These are phyloP conservation scores for Tricladium varicosporioides DNA, from an alignment of 2,329 filamentous ascomycete species.

Conservation along the genomic window DNA sequence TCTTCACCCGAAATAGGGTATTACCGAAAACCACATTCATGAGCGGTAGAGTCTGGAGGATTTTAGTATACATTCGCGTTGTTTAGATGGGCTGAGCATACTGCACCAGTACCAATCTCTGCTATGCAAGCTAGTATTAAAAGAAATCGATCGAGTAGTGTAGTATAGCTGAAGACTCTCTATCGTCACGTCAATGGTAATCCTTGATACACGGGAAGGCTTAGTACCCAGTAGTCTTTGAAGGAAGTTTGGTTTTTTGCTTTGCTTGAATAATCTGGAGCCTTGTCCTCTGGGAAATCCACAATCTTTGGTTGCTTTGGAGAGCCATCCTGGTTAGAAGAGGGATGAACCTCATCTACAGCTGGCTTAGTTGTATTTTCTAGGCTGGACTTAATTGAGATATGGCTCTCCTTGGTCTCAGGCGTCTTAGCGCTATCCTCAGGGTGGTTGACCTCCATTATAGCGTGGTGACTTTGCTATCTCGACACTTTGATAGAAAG, in stretches of 20 bases:
- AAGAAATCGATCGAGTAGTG: constrained; percentile 22
- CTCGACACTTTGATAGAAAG: neutral
- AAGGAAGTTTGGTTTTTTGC: constrained; percentile 24
- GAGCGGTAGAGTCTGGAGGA: constrained; percentile 49
- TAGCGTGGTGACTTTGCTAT: neutral
- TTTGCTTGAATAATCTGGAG: constrained; percentile 28
- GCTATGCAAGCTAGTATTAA: constrained; percentile 20
- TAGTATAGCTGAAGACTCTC: constrained; percentile 31
- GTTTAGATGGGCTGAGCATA: constrained; percentile 8
- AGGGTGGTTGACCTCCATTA: neutral
- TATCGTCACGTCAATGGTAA: constrained; percentile 5
- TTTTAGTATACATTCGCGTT: constrained; percentile 7
- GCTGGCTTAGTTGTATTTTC: neutral
- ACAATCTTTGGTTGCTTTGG: neutral
- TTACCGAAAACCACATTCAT: constrained; percentile 60
- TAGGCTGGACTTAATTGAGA: neutral
- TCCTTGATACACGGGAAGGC: neutral
- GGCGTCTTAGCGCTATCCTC: neutral
- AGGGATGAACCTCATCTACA: neutral
- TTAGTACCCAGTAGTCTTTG: constrained; percentile 24
- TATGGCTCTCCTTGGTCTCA: neutral
- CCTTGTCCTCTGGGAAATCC: constrained; percentile 1
- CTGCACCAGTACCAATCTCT: constrained; percentile 27
- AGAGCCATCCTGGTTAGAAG: neutral
- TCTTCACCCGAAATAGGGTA: neutral